Evolutionary conservation across 2,329 filamentous ascomycete species (phyloP), one percentile per base, ranked within the genome.

Genomic region (Colletotrichum brevisporum): DNA sequence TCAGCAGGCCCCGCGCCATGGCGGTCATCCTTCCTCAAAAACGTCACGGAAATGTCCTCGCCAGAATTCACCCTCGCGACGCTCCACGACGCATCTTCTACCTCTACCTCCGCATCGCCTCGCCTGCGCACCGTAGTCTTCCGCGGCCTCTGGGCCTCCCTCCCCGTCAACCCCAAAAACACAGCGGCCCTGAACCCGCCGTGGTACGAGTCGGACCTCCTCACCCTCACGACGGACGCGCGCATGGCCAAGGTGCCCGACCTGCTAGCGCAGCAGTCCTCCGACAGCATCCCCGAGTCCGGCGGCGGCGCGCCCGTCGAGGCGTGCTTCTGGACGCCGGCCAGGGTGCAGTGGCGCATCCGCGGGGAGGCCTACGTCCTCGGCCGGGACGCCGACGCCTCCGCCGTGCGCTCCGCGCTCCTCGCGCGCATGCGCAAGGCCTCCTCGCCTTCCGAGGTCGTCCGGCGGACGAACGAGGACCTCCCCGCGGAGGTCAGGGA

Each of bases 161-260:
- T 97, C 1, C 91, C 92, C 4, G 85, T 84, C 60, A 93, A 95
- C 80, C 87, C 89, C 51, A 89, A 91, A 78, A 95, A 96, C 79
- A 82, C 88, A 41, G 92, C 93, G 3, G 85, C 89, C 71, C 84
- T 85, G 71, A 98, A 98, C 78, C 90, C 92, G 5, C 73, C 82
- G 31, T 56, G 80, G 1, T 97, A 89, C 77, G 90, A 92, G 75
- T 94, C 89, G 74, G 94, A 98, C 73, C 83, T 95, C 74, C 88
- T 92, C 3, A 91, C 92, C 1, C 91, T 98, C 76, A 97, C 95
- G 1, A 97, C 94, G 0, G 96, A 98, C 79, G 89, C 89, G 9
- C 89, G 95, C 53, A 97, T 97, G 94, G 87, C 90, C 69, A 98
- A 98, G 83, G 85, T 92, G 0, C 83, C 84, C 3, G 91, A 98